Evolutionary conservation across 1,284 basidiomycete genomes (phyloP).

Genomic region (Cryptococcus sp.): DNA sequence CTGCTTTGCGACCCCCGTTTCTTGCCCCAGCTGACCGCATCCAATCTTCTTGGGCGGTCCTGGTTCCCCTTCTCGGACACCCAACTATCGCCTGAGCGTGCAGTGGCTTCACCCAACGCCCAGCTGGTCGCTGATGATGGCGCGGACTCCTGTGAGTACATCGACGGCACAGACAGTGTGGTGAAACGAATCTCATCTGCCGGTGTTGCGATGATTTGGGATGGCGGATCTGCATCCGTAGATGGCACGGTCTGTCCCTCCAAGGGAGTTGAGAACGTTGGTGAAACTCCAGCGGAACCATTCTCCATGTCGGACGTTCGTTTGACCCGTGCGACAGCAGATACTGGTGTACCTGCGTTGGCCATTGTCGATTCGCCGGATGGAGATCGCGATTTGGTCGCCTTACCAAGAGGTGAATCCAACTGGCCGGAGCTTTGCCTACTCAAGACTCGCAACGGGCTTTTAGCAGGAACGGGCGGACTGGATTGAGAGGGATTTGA

Average conservation of each 20-base stretch:
- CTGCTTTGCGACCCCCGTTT: slow-evolving; percentile 7
- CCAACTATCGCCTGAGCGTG: slow-evolving; percentile 4
- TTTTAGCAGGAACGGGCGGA: slow-evolving; percentile 48
- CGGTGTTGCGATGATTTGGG: slow-evolving; percentile 8
- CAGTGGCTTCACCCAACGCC: slow-evolving; percentile 3
- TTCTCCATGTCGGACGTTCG: background rate
- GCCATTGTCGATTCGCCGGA: slow-evolving; percentile 19
- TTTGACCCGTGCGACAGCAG: background rate
- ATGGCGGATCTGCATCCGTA: slow-evolving; percentile 1
- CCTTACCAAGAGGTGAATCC: background rate
- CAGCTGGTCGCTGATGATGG: slow-evolving; percentile 27
- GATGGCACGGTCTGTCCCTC: background rate
- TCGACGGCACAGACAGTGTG: slow-evolving; percentile 23
- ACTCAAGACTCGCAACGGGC: slow-evolving; percentile 38
- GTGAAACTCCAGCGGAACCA: background rate
- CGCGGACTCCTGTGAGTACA: slow-evolving; percentile 40
- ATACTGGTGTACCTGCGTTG: slow-evolving; percentile 16
- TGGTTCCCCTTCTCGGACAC: slow-evolving; percentile 7
- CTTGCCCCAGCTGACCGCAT: slow-evolving; percentile 25
- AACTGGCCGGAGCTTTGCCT: slow-evolving; percentile 12
- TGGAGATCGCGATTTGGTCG: slow-evolving; percentile 1
- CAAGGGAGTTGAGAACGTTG: background rate
- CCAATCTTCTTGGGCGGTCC: slow-evolving; percentile 3
- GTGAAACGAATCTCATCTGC: slow-evolving; percentile 26
- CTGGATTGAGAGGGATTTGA: slow-evolving; percentile 20